Conservation (phyloP, 2,329 filamentous ascomycete genomes). For the Hymenoscyphus occultus region DNA sequence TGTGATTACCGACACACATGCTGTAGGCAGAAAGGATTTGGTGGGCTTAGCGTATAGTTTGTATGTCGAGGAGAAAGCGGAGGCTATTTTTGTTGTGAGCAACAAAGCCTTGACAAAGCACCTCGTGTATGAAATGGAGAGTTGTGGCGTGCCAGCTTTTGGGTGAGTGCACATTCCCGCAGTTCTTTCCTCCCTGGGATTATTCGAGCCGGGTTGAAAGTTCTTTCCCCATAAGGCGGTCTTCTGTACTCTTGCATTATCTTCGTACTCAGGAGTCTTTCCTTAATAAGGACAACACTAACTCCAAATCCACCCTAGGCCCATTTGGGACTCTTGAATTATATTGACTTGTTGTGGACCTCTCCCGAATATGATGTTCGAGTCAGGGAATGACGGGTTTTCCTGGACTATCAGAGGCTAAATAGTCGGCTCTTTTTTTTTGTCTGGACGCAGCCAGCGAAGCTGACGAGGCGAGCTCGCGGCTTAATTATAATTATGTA, state of each 20-base stretch:
- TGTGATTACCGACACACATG: conserved; percentile 38
- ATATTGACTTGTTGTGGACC: neutral
- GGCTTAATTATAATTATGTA: no score
- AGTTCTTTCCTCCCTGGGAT: no score
- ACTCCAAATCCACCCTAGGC: neutral
- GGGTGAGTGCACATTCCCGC: conserved; percentile 17
- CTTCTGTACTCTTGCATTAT: no score
- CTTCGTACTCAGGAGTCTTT: no score
- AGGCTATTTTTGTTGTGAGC: conserved; percentile 40
- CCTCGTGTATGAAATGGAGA: conserved; percentile 41
- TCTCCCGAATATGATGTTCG: neutral
- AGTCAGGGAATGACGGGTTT: neutral
- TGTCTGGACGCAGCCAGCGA: no score
- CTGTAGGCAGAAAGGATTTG: conserved; percentile 36
- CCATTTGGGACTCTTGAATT: neutral
- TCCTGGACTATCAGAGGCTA: neutral
- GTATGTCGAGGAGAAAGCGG: conserved; percentile 35
- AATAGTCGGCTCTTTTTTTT: no score
- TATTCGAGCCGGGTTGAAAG: no score
- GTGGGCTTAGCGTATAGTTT: conserved; percentile 35
- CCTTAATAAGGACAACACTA: no score
- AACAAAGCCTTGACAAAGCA: conserved; percentile 39
- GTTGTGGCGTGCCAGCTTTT: conserved; percentile 38
- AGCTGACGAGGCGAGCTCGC: no score
- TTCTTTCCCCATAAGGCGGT: no score